Conservation (phyloP, 2,329 filamentous ascomycete species). For the Metarhizium brunneum region DNA sequence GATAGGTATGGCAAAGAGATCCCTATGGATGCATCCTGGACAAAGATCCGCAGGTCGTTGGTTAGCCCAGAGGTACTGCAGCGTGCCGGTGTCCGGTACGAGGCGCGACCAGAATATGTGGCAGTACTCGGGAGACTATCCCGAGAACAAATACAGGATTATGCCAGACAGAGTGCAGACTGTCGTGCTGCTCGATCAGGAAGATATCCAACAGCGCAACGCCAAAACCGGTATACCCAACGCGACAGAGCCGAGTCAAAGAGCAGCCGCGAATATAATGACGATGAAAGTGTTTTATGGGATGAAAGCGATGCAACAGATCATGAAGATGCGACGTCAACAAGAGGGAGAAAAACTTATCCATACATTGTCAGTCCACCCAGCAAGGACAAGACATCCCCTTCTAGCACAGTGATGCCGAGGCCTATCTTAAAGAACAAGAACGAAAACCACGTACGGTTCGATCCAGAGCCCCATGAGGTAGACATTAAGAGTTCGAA, state of each 20-base stretch:
- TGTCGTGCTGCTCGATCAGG: slow-evolving; percentile 31
- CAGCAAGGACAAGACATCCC: slow-evolving; percentile 22
- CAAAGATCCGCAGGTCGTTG: slow-evolving; percentile 41
- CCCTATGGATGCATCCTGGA: slow-evolving; percentile 47
- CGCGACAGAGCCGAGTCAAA: slow-evolving; percentile 21
- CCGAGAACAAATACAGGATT: slow-evolving; percentile 41
- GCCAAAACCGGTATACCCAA: slow-evolving; percentile 5
- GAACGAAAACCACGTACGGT: slow-evolving; percentile 47
- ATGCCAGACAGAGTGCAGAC: slow-evolving; percentile 38
- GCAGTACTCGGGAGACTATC: slow-evolving; percentile 48
- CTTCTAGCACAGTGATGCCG: slow-evolving; percentile 29
- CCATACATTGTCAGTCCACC: slow-evolving; percentile 29
- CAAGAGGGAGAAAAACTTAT: slow-evolving; percentile 22
- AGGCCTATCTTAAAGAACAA: slow-evolving; percentile 55
- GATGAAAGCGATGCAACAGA: slow-evolving; percentile 23
- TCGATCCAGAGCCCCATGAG: slow-evolving; percentile 39
- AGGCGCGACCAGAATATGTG: slow-evolving; percentile 49
- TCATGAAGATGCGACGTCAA: slow-evolving; percentile 22
- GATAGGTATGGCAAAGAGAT: slow-evolving; percentile 50
- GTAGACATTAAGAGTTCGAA: slow-evolving; percentile 23
- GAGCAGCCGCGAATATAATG: slow-evolving; percentile 23
- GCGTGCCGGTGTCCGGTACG: slow-evolving; percentile 45
- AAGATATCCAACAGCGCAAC: slow-evolving; percentile 6
- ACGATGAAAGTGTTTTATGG: slow-evolving; percentile 20
- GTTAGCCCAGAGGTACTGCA: slow-evolving; percentile 47